A percentile compares a stretch with the other conserved stretches of the same genome.
These are phyloP conservation scores for Ustilago crameri DNA, from an alignment of 1,284 basidiomycete species.

Conservation along the genomic window DNA sequence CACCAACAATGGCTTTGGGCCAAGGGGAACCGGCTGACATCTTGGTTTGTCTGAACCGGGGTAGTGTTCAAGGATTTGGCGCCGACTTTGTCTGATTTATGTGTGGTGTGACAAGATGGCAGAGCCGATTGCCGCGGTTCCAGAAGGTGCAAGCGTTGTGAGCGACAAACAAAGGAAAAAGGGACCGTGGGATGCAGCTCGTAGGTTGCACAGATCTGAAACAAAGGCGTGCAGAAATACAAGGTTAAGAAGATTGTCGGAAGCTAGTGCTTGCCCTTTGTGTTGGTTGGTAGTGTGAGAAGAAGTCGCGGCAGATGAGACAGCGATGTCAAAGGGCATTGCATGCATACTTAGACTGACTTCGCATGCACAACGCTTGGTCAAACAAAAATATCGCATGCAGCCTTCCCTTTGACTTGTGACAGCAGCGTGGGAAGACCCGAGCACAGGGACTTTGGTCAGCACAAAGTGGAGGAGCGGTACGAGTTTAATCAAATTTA, in stretches of 20 bases:
- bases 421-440: background rate
- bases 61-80: slow-evolving; percentile 2
- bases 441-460: background rate
- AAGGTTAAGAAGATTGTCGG: background rate
- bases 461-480: background rate
- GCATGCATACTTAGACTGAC: background rate
- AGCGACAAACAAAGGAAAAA: slow-evolving; percentile 1
- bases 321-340: background rate
- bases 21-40: slow-evolving; percentile 42
- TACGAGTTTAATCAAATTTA: background rate
- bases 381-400: background rate
- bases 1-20: slow-evolving; percentile 47
- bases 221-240: background rate
- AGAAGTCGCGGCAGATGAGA: background rate
- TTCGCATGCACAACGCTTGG: background rate
- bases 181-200: background rate
- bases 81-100: background rate
- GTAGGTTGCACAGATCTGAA: background rate
- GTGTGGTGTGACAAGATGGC: no score
- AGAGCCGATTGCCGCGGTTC: background rate
- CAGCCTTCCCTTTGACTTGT: background rate
- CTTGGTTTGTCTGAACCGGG: background rate
- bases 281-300: background rate
- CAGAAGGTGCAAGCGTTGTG: background rate
- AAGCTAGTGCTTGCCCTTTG: background rate